Evolutionary conservation across 768 basidiomycete species (phyloP).

Genomic region (Solioccasus polychromus): DNA sequence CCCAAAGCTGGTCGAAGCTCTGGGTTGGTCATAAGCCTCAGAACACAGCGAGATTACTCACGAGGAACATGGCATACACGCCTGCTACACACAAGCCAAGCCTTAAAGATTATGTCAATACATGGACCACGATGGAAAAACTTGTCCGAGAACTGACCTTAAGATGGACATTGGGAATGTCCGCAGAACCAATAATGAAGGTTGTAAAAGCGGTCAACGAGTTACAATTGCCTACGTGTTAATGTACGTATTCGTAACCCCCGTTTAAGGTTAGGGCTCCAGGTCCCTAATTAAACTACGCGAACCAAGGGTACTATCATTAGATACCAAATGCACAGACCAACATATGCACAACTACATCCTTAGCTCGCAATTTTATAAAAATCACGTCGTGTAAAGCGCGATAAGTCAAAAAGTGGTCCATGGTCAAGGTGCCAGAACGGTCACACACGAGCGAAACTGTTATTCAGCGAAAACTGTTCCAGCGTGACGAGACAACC

Average conservation of each 20-base stretch:
- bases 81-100: slow-evolving; percentile 77
- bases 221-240: slow-evolving; percentile 22
- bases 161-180: slow-evolving; percentile 24
- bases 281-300: neutral
- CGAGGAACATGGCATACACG: slow-evolving; percentile 92
- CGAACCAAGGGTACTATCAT: too few species aligned
- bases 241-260: slow-evolving; percentile 13
- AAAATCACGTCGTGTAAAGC: too few species aligned
- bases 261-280: slow-evolving; percentile 15
- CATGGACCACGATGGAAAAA: neutral
- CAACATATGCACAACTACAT: too few species aligned
- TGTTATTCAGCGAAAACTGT: too few species aligned
- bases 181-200: neutral
- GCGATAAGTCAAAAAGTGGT: too few species aligned
- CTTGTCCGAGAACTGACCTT: slow-evolving; percentile 15
- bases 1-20: slow-evolving; percentile 63
- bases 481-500: too few species aligned
- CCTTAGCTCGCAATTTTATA: too few species aligned
- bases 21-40: slow-evolving; percentile 2
- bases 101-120: slow-evolving; percentile 31
- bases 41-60: slow-evolving; percentile 35
- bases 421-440: too few species aligned
- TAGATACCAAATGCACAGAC: too few species aligned
- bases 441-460: too few species aligned
- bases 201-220: neutral